A percentile compares a stretch with the other conserved stretches of the same genome.
These are phyloP conservation scores for Holtermanniella nyarrowii DNA, from an alignment of 768 basidiomycete species.

Conservation along the genomic window DNA sequence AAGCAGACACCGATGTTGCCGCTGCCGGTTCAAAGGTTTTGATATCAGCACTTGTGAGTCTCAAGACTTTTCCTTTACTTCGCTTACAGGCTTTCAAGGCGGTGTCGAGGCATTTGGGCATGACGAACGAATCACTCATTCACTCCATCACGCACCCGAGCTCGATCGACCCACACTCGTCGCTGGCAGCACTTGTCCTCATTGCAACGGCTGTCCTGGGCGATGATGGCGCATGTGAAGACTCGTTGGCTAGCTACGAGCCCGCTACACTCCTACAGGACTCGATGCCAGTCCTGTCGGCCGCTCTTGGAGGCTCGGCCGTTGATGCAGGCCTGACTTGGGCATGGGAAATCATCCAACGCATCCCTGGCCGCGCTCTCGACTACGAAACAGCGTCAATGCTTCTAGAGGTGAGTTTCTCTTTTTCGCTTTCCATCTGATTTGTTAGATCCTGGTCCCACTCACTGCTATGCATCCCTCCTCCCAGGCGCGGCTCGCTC, in stretches of 20 bases:
- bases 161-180: conserved; percentile 3
- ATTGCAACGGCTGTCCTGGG: not conserved
- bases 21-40: too few species aligned
- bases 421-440: not conserved
- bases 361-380: not conserved
- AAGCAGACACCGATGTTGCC: too few species aligned
- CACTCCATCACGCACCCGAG: conserved; percentile 2
- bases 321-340: conserved; percentile 10
- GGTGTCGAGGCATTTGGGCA: too few species aligned
- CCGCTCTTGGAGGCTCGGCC: conserved; percentile 10
- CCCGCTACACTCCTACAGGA: conserved; percentile 2
- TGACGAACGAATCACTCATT: too few species aligned
- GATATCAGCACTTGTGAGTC: too few species aligned
- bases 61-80: too few species aligned
- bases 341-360: conserved; percentile 9
- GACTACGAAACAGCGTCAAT: conserved; percentile 9
- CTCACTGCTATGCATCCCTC: conserved; percentile 14
- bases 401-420: conserved; percentile 23
- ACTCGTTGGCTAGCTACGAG: not conserved
- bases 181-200: conserved; percentile 10
- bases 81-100: too few species aligned
- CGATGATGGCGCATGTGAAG: too few species aligned
- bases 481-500: conserved; percentile 9
- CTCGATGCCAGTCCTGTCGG: conserved; percentile 9
- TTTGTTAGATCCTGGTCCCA: conserved; percentile 16